Evolutionary conservation across 257 asterid genomes (phyloP).

Genomic region (Anisodus acutangulus): DNA sequence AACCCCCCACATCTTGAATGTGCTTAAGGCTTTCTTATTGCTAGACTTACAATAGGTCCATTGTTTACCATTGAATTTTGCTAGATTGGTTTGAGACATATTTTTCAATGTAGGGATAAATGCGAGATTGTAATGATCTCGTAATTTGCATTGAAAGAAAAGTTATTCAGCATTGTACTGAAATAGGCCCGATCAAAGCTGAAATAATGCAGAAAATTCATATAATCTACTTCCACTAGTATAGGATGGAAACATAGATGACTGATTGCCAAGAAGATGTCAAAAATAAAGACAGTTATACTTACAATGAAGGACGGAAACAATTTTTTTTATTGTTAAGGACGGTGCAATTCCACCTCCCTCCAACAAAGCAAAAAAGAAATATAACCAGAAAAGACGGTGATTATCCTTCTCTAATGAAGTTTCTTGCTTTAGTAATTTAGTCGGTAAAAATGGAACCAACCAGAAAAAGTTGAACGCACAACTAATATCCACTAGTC

Average conservation of each 20-base stretch:
- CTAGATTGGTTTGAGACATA: neutral
- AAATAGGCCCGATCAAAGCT: constrained; percentile 14
- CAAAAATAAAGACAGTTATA: neutral
- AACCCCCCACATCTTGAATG: too few species aligned
- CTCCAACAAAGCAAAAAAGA: neutral
- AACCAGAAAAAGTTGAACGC: neutral
- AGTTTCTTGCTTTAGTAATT: constrained; percentile 3
- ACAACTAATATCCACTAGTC: constrained; percentile 12
- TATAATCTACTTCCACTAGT: constrained; percentile 1
- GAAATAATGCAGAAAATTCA: constrained; percentile 2
- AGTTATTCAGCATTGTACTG: neutral
- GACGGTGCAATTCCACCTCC: neutral
- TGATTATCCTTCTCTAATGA: constrained; percentile 13
- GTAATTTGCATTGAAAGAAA: neutral
- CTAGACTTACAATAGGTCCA: constrained; percentile 15
- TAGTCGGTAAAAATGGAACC: neutral
- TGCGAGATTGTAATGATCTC: neutral
- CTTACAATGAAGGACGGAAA: neutral
- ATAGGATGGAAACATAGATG: neutral
- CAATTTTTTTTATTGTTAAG: neutral
- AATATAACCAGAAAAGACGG: neutral
- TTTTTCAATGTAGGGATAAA: constrained; percentile 6
- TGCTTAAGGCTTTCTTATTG: neutral
- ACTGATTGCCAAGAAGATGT: neutral
- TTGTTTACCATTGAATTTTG: constrained; percentile 14